Evolutionary conservation across 257 asterid genomes (phyloP).

Genomic region (Penstemon davidsonii): DNA sequence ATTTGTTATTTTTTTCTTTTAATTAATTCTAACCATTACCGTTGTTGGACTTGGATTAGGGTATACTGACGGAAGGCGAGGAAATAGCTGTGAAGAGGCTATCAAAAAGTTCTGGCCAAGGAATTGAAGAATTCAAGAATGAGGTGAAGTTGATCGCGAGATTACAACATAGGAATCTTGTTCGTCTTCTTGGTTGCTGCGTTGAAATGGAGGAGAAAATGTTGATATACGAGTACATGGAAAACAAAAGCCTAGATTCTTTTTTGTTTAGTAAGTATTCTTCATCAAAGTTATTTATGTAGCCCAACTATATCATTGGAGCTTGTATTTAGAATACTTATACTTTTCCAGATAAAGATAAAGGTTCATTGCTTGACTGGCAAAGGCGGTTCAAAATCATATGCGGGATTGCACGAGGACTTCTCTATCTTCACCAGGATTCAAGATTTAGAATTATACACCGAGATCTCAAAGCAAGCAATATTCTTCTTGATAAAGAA

Average conservation of each 20-base stretch:
- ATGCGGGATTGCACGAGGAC: slow-evolving; percentile 33
- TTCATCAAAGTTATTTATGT: too few species aligned
- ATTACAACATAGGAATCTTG: slow-evolving; percentile 35
- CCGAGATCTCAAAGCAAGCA: slow-evolving; percentile 34
- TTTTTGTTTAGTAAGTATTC: slow-evolving; percentile 28
- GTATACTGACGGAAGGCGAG: slow-evolving; percentile 23
- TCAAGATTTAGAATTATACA: slow-evolving; percentile 30
- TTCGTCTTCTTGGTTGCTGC: slow-evolving; percentile 22
- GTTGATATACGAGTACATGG: slow-evolving; percentile 16
- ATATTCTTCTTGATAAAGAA: slow-evolving; percentile 26
- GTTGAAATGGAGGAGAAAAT: slow-evolving; percentile 16
- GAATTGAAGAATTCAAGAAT: slow-evolving; percentile 29
- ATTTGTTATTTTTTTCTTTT: not conserved
- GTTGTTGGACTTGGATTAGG: slow-evolving; percentile 11
- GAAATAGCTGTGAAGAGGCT: slow-evolving; percentile 35
- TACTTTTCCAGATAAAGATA: not conserved
- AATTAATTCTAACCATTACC: too few species aligned
- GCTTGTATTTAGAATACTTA: too few species aligned
- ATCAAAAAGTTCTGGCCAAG: slow-evolving; percentile 38
- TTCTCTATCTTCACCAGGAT: slow-evolving; percentile 34
- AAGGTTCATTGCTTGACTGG: slow-evolving; percentile 24
- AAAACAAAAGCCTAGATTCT: slow-evolving; percentile 26
- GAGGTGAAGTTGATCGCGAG: slow-evolving; percentile 31
- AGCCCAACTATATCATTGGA: too few species aligned
- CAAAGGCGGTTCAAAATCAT: slow-evolving; percentile 25